These are phyloP conservation scores for Claviceps fusiformis DNA, from an alignment of 2,329 filamentous ascomycete genomes.

Conservation along the genomic window DNA sequence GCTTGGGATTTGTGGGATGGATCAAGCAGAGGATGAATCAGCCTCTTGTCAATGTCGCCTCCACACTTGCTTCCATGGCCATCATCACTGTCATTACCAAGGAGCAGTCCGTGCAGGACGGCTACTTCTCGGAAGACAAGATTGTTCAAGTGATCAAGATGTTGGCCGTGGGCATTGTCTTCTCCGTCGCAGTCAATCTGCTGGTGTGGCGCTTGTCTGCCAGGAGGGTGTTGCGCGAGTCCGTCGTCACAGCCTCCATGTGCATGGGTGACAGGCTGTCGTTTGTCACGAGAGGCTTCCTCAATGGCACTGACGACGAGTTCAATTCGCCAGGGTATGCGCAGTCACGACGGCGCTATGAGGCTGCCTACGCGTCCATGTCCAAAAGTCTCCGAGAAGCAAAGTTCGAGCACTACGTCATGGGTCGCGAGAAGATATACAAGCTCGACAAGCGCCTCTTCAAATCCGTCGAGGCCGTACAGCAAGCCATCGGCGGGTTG, in stretches of 20 bases:
- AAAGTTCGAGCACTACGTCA: constrained; percentile 74
- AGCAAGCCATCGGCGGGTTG: constrained; percentile 80
- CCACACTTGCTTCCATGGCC: constrained; percentile 73
- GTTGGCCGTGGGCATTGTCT: constrained; percentile 62
- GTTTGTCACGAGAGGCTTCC: constrained; percentile 68
- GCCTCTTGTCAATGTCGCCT: constrained; percentile 71
- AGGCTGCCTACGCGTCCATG: constrained; percentile 53
- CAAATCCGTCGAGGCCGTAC: constrained; percentile 70
- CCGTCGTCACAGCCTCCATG: constrained; percentile 58
- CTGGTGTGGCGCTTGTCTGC: constrained; percentile 69
- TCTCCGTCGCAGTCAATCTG: constrained; percentile 61
- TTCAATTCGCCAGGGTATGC: constrained; percentile 53
- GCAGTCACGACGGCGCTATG: constrained; percentile 49
- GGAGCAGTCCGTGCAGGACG: constrained; percentile 74
- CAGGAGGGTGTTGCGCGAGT: constrained; percentile 55
- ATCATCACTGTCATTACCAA: constrained; percentile 86
- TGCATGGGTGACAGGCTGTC: constrained; percentile 70
- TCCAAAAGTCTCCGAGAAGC: constrained; percentile 70
- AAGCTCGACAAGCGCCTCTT: constrained; percentile 66
- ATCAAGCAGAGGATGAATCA: constrained; percentile 67
- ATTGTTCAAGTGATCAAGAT: constrained; percentile 74
- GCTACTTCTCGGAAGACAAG: constrained; percentile 69
- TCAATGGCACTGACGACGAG: constrained; percentile 71
- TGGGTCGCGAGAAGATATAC: constrained; percentile 70
- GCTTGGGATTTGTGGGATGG: constrained; percentile 79